Percentiles rank a stretch among this genome's conserved stretches.
Conservation (phyloP, 306 rosid genomes). For the Urtica urens region DNA sequence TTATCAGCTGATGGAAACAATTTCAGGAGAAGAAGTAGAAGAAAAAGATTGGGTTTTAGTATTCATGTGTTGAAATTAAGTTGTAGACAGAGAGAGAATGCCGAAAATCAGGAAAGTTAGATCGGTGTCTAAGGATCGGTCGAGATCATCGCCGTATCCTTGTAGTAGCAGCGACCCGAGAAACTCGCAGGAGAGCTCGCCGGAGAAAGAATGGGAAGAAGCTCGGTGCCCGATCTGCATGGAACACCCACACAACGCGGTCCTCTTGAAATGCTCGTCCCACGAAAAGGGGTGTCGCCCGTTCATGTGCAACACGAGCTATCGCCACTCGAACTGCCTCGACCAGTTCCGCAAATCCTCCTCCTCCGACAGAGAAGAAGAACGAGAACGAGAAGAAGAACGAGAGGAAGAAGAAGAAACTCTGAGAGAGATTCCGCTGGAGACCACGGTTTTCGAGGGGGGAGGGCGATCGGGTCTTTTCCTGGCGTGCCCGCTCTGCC, state of each 20-base stretch:
- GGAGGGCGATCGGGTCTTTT: slow-evolving; percentile 30
- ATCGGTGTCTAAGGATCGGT: slow-evolving; percentile 60
- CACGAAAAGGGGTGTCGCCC: slow-evolving; percentile 93
- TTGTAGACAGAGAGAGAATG: slow-evolving; percentile 77
- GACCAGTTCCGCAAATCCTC: slow-evolving; percentile 89
- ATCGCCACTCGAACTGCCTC: slow-evolving; percentile 95
- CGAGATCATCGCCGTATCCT: slow-evolving; percentile 66
- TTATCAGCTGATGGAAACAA: too few species aligned
- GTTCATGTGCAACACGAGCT: slow-evolving; percentile 95
- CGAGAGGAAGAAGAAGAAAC: slow-evolving; percentile 26
- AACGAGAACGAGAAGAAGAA: slow-evolving; percentile 23
- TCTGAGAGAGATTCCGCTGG: slow-evolving; percentile 25
- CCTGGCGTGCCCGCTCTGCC: slow-evolving; percentile 70
- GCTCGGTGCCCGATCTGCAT: slow-evolving; percentile 94
- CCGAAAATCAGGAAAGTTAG: slow-evolving; percentile 92
- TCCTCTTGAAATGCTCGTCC: slow-evolving; percentile 85
- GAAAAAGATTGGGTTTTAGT: too few species aligned
- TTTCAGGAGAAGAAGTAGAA: too few species aligned
- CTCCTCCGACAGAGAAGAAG: slow-evolving; percentile 41
- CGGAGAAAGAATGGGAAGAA: slow-evolving; percentile 86
- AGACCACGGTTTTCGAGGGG: slow-evolving; percentile 16
- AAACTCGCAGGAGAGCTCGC: slow-evolving; percentile 26
- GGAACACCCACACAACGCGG: slow-evolving; percentile 99
- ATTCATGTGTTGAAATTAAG: slow-evolving; percentile 44
- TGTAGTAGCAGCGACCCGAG: slow-evolving; percentile 58